Percentiles rank a stretch among this genome's conserved stretches.
Conservation (phyloP, 495 filamentous ascomycete genomes). For the Haplographium delicatum region DNA sequence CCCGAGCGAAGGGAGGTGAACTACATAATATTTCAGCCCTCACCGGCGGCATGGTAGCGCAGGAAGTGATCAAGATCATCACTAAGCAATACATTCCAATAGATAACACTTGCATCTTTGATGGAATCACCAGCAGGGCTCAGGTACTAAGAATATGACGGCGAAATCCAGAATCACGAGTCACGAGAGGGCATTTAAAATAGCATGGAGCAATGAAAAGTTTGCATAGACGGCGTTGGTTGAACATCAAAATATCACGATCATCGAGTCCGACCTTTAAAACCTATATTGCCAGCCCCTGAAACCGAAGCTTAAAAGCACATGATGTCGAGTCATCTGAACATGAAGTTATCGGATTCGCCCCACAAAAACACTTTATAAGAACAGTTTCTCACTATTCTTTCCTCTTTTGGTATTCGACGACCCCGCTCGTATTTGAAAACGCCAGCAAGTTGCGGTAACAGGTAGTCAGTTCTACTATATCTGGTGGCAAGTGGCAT, state of each 20-base stretch:
- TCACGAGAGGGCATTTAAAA: slow-evolving; percentile 11
- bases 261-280: no score
- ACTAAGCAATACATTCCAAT: slow-evolving; percentile 95
- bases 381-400: slow-evolving; percentile 9
- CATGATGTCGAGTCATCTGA: slow-evolving; percentile 12
- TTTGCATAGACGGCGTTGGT: slow-evolving; percentile 20
- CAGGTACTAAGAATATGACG: slow-evolving; percentile 52
- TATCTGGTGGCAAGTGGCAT: background rate
- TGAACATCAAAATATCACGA: slow-evolving; percentile 7
- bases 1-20: slow-evolving; percentile 76
- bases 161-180: slow-evolving; percentile 4
- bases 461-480: no score
- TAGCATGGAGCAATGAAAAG: slow-evolving; percentile 11
- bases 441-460: no score
- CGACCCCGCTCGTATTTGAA: background rate
- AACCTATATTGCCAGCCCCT: slow-evolving; percentile 7
- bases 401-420: slow-evolving; percentile 3
- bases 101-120: slow-evolving; percentile 89
- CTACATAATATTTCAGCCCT: slow-evolving; percentile 92
- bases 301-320: background rate
- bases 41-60: slow-evolving; percentile 85
- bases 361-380: slow-evolving; percentile 10
- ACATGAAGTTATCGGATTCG: background rate
- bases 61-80: slow-evolving; percentile 93
- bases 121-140: slow-evolving; percentile 77